These are phyloP conservation scores for Huntiella bhutanensis DNA, from an alignment of 2,329 filamentous ascomycete genomes.

Conservation along the genomic window DNA sequence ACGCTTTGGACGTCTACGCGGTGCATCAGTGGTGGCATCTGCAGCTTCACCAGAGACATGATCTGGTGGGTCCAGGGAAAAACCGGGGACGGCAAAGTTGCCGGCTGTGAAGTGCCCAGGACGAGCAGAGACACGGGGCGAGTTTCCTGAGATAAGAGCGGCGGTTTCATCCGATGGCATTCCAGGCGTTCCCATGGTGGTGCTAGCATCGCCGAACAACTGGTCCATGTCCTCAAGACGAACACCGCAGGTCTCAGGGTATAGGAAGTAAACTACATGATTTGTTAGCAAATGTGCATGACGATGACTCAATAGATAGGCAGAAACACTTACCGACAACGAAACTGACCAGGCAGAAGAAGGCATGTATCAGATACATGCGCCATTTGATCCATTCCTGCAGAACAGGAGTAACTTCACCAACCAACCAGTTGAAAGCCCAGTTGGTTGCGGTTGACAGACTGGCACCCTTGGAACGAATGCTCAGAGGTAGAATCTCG, in stretches of 20 bases:
- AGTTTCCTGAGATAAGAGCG: slow-evolving; percentile 59
- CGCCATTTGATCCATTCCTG: slow-evolving; percentile 89
- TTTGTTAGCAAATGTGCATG: neutral
- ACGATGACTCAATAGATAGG: neutral
- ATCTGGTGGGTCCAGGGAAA: slow-evolving; percentile 56
- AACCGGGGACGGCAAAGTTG: slow-evolving; percentile 38
- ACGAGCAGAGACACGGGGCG: slow-evolving; percentile 43
- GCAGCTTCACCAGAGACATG: slow-evolving; percentile 23
- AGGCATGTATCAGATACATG: slow-evolving; percentile 84
- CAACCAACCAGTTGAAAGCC: slow-evolving; percentile 96
- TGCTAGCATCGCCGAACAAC: slow-evolving; percentile 83
- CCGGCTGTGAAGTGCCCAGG: slow-evolving; percentile 41
- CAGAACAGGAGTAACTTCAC: slow-evolving; percentile 81
- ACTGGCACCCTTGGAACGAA: slow-evolving; percentile 91
- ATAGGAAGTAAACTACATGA: slow-evolving; percentile 74
- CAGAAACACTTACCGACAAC: slow-evolving; percentile 58
- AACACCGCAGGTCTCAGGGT: slow-evolving; percentile 90
- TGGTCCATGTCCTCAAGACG: slow-evolving; percentile 92
- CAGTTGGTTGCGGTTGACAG: slow-evolving; percentile 92
- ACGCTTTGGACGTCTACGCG: slow-evolving; percentile 14
- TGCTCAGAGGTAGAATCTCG: slow-evolving; percentile 93
- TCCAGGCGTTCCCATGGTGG: slow-evolving; percentile 57
- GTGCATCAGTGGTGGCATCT: neutral
- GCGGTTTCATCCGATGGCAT: slow-evolving; percentile 50
- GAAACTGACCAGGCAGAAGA: slow-evolving; percentile 90